Evolutionary conservation across 2,329 filamentous ascomycete genomes (phyloP), one percentile per base, ranked within the genome.

Genomic region (Zymoseptoria crescenta): DNA sequence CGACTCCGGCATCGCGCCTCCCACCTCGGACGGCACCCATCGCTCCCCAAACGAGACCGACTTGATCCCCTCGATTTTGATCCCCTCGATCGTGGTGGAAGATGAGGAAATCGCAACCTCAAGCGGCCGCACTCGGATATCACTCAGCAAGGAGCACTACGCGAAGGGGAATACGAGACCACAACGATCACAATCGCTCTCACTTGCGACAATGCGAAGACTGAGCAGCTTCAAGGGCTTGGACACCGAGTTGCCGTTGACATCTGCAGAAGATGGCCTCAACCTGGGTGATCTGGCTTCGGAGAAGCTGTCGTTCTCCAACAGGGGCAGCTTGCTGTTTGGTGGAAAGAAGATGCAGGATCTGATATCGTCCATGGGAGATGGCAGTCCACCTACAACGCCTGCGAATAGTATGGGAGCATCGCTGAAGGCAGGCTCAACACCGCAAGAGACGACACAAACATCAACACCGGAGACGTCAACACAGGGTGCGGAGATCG

Each of bases 291-390:
- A 80, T 41, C 65, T 83, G 57, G 72, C 73, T n/a, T 73, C 77
- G 45, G 76, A 77, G 56, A 76, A 79, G 49, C 72, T 87, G 62
- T 77, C 80, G 52, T 86, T 86, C 65, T 84, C 82, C 10, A 82
- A 81, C 58, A 75, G 83, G 57, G 83, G 83, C 55, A 86, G 83
- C 72, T 76, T 86, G 70, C 71, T 86, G 62, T 71, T 83, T 62
- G 80, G 78, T 30, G 80, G 80, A 9, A 79, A 79, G 69, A 79
- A 77, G 65, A 77, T 78, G 58, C 65, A 66, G 52, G 66, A 69
- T 9, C 60, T 72, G 58, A 65, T 72, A 49, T 59, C 62, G 3
- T 60, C 63, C 27, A 62, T 66, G 59, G 68, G 62, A n/a, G 61
- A 64, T n/a, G 60, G 61, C 45, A 28, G 52, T 13, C 49, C 55